phyloP scores from a whole-genome alignment of 495 filamentous ascomycete genomes.

The Chaetomium fimeti region DNA sequence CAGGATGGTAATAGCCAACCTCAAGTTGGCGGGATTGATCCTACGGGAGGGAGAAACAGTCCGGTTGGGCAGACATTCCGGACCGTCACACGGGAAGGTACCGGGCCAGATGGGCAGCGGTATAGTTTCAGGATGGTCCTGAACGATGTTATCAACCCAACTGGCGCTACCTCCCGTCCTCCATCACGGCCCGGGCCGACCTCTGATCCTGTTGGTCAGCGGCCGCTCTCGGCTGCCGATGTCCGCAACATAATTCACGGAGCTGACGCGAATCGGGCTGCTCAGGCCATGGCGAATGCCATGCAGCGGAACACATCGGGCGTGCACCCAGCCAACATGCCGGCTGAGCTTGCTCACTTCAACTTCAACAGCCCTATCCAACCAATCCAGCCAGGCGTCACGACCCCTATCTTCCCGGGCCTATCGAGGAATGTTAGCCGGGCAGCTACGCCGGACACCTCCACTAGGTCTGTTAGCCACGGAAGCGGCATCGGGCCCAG shows the following conservation, averaged over 20 bases:
- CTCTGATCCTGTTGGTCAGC: constrained; percentile 14
- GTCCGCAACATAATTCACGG: constrained; percentile 44
- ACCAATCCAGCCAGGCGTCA: constrained; percentile 44
- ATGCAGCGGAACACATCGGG: constrained; percentile 52
- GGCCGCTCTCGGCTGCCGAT: constrained; percentile 35
- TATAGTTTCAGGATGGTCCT: constrained; percentile 32
- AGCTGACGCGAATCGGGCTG: constrained; percentile 44
- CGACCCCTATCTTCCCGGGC: constrained; percentile 40
- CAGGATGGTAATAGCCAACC: constrained; percentile 16
- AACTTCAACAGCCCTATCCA: constrained; percentile 34
- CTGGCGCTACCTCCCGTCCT: constrained; percentile 1
- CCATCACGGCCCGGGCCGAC: constrained; percentile 13
- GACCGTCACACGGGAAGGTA: constrained; percentile 31
- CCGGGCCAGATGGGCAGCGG: constrained; percentile 34
- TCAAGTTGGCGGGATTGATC: constrained; percentile 7
- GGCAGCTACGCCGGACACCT: constrained; percentile 45
- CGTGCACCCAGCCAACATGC: constrained; percentile 39
- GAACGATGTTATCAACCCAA: constrained; percentile 26
- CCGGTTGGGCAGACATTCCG: constrained; percentile 22
- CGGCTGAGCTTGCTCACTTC: constrained; percentile 31
- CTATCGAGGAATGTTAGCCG: constrained; percentile 41
- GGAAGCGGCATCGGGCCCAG: constrained; percentile 18
- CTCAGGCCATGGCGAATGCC: constrained; percentile 43
- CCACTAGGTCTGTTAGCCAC: constrained; percentile 27
- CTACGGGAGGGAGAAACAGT: constrained; percentile 20